Percentiles rank a stretch among this genome's conserved stretches.
phyloP scores from a whole-genome alignment of 345 rosid genomes.

The Moricandia arvensis region DNA sequence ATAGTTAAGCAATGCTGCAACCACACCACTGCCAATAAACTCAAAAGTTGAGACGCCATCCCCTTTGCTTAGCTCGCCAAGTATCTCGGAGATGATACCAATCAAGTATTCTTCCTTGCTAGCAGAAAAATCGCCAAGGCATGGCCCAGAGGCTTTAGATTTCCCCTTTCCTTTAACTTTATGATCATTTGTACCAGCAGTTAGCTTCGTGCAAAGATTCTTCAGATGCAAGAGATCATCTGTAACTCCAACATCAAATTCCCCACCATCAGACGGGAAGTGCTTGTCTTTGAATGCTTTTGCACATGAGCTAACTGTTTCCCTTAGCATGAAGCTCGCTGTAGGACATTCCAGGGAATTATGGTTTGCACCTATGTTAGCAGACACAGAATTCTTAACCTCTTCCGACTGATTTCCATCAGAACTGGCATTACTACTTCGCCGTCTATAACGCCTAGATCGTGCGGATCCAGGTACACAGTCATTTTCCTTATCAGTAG shows the following conservation, averaged over 20 bases:
- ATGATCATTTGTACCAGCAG: constrained; percentile 76
- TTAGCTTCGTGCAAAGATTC: constrained; percentile 77
- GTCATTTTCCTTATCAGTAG: constrained; percentile 79
- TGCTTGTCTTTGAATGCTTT: constrained; percentile 88
- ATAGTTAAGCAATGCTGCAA: constrained; percentile 85
- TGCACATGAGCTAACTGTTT: constrained; percentile 78
- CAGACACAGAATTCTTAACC: constrained; percentile 50
- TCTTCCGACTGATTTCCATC: constrained; percentile 73
- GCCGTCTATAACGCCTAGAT: constrained; percentile 86
- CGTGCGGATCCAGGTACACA: constrained; percentile 70
- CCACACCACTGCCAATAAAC: constrained; percentile 97
- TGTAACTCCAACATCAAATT: constrained; percentile 80
- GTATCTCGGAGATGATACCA: constrained; percentile 77
- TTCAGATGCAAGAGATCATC: constrained; percentile 88
- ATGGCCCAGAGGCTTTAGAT: constrained; percentile 69
- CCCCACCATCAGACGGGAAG: constrained; percentile 74
- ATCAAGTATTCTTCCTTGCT: constrained; percentile 80
- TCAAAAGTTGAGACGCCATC: constrained; percentile 99
- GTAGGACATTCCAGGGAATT: constrained; percentile 64
- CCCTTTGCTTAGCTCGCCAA: constrained; percentile 85
- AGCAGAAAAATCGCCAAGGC: constrained; percentile 53
- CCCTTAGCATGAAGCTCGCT: constrained; percentile 62
- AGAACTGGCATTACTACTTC: constrained; percentile 61
- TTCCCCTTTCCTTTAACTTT: constrained; percentile 85
- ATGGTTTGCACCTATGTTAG: constrained; percentile 66